Conservation (phyloP, 192 early-diverging fungal genomes). For the Backusella luteola region DNA sequence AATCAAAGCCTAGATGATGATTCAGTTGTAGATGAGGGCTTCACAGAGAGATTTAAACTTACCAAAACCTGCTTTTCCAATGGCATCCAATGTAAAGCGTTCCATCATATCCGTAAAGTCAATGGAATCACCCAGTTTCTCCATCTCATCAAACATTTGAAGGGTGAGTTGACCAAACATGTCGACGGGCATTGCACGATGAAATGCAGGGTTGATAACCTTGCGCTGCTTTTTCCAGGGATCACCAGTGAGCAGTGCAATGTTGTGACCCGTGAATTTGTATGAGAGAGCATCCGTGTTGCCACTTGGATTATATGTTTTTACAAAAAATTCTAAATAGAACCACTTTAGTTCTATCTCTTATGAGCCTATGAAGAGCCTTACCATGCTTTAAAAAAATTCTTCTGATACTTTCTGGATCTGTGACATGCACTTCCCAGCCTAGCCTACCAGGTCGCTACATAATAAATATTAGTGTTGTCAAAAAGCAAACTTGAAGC, state of each 20-base stretch:
- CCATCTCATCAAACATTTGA: conserved; percentile 22
- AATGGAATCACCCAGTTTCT: neutral
- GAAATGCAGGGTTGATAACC: conserved; percentile 30
- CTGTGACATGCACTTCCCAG: neutral
- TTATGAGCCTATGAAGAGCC: too few relatives aligned
- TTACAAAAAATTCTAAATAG: neutral
- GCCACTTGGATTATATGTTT: neutral
- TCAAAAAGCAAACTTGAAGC: too few relatives aligned
- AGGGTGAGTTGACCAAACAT: conserved; percentile 21
- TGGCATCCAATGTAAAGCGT: conserved; percentile 30
- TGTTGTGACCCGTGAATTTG: conserved; percentile 2
- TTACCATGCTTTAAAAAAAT: neutral
- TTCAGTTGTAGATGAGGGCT: neutral
- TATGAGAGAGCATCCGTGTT: neutral
- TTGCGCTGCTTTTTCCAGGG: conserved; percentile 11
- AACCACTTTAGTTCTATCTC: neutral
- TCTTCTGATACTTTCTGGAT: neutral
- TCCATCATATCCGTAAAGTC: conserved; percentile 18
- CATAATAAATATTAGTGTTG: neutral
- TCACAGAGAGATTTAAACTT: neutral
- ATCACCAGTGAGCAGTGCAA: neutral
- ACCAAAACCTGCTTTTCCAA: conserved; percentile 36
- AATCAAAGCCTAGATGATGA: conserved; percentile 38
- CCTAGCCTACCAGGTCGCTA: conserved; percentile 7
- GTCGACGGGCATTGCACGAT: conserved; percentile 25